Evolutionary conservation across 140 eudicot genomes (phyloP), one percentile per base, ranked within the genome.

Genomic region (Cichorium intybus): DNA sequence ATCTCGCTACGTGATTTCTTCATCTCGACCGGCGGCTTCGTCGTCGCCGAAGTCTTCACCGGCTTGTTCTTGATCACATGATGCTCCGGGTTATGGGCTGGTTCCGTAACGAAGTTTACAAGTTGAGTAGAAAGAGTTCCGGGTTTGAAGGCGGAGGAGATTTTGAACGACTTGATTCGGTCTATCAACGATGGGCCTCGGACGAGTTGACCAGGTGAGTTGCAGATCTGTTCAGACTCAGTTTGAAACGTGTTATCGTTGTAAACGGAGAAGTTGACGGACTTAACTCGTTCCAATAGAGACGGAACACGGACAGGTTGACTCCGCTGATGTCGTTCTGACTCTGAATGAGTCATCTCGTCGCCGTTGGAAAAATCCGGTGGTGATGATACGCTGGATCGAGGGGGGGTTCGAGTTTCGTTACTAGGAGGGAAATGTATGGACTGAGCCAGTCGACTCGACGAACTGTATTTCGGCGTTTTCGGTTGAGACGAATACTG

Each of bases 1-100:
- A 29, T 63, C 64, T 74, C 78, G 46, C 91, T 79, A 7, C 76
- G 79, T 26, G 83, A 76, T 84, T 85, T 75, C 68, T 68, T 77
- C 75, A 84, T 68, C 68, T 62, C 80, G 56, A 5, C 52, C 49
- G 3, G 22, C 46, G 57, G n/a, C 35, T 56, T 65, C 57, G 35
- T 65, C 57, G 35, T 74, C 78, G 16, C 57, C 76, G 70, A 6
- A 17, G 2, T 41, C 41, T 48, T 64, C 46, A 60, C 80, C 0
- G 87, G 67, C 77, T 66, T 60, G 68, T 61, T 75, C 43, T 83
- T 61, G 34, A 41, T 49, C 73, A 76, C 84, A 29, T 71, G 68
- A 45, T 58, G 62, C 0, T 55, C 74, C 50, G 64, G 15, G 2
- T 21, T 11, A 20, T 23, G 28, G 17, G 4, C 51, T 17, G 51